Base-by-base conservation (phyloP, 2,329 filamentous ascomycete species). In the Lasiodiplodia citricola region DNA sequence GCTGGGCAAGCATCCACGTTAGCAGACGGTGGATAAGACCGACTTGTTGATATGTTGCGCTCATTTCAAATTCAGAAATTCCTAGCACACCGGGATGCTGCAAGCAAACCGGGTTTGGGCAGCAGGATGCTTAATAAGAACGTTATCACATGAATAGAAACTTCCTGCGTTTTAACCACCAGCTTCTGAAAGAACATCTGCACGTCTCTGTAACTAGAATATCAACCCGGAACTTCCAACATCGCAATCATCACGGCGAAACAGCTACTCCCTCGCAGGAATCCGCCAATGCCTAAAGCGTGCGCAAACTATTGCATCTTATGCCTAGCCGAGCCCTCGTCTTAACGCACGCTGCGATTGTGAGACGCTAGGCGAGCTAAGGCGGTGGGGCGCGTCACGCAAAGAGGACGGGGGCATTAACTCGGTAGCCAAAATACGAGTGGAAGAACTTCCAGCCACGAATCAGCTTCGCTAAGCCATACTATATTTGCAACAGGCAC, bases 241-340 rank as follows among this genome's bases (percentile, higher is more conserved):
- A 5, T 13, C 23, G 58, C 28, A 63, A 28, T 63, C 58, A 63
- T 63, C 25, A 63, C 50, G 50, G 31, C 38, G 58, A 63, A 63
- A 63, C 58, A 23, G 18, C 41, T 57, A 23, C 35, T 41, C 55
- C 55, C 35, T 37, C 5, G 28, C n/a, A 51, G 21, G 25, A 37
- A 28, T 25, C 23, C 58, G n/a, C 25, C 23, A 35, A 63, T 37
- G 21, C 35, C 28, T 10, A 63, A 63, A 51, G 35, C 28, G 50
- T 25, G 21, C 4, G 58, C 44, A 51, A 11, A 63, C 35, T 63
- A 63, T 44, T 51, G 58, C 41, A 35, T 38, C 3, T n/a, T 35
- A 28, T 51, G 58, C 47, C 58, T 63, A 51, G 58, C 57, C 57
- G 57, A 44, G 38, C 38, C 18, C 16, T 8, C 23, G n/a, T 51